phyloP scores from a whole-genome alignment of 371 early-diverging fungal species.

The Mortierella sp. region DNA sequence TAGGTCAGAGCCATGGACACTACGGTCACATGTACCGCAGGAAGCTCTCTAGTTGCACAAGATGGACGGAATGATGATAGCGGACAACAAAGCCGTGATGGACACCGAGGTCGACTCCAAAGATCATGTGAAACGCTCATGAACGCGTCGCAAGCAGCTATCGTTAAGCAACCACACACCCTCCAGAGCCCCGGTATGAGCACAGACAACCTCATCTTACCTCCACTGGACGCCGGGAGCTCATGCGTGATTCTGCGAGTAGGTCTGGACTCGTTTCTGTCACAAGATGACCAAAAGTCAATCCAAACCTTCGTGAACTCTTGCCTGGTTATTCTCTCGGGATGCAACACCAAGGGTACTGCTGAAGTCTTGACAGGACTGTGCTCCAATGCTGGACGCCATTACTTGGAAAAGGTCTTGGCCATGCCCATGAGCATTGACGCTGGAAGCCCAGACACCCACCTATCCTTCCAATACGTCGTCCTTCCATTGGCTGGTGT shows the following conservation, averaged over 20 bases:
- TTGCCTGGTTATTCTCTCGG: conserved; percentile 22
- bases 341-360: conserved; percentile 23
- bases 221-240: background rate
- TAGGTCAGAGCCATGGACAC: no score
- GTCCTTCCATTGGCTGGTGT: conserved; percentile 26
- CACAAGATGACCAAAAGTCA: background rate
- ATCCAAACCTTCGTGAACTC: conserved; percentile 26
- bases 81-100: no score
- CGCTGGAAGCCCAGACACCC: background rate
- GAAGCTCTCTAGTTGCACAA: no score
- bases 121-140: no score
- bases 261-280: background rate
- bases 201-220: conserved; percentile 22
- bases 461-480: conserved; percentile 28
- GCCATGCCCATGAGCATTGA: conserved; percentile 8
- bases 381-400: conserved; percentile 5
- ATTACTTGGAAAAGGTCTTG: conserved; percentile 18
- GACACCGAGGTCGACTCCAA: no score
- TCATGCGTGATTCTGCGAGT: background rate
- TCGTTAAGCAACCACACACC: no score
- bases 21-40: no score
- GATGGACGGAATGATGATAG: no score
- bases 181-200: conserved; percentile 13
- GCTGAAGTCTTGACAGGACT: conserved; percentile 12
- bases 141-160: no score